Percentiles rank a stretch among this genome's conserved stretches.
Evolutionary conservation across 2,329 filamentous ascomycete genomes (phyloP).

Genomic region (Periconia sp.): DNA sequence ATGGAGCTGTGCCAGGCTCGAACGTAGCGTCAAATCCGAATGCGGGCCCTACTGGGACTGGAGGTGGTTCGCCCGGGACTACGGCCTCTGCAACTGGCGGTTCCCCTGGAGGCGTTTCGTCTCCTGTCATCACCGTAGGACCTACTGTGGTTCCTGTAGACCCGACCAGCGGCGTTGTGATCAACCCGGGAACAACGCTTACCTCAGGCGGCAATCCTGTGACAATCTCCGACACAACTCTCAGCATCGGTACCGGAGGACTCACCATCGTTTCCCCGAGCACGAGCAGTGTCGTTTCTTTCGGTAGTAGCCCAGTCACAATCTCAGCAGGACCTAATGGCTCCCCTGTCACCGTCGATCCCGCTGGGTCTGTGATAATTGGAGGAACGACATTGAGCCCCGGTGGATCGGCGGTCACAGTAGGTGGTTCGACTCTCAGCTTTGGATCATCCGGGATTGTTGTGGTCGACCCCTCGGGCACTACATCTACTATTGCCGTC

Average conservation of each 20-base stretch:
- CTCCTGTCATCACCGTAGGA: slow-evolving; percentile 18
- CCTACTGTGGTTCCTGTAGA: slow-evolving; percentile 15
- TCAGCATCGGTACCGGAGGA: slow-evolving; percentile 17
- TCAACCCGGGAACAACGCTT: slow-evolving; percentile 19
- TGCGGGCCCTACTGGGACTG: slow-evolving; percentile 3
- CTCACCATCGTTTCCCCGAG: slow-evolving; percentile 12
- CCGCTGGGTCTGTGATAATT: slow-evolving; percentile 5
- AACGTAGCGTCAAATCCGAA: slow-evolving; percentile 2
- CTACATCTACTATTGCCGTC: slow-evolving; percentile 7
- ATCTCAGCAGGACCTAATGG: slow-evolving; percentile 1
- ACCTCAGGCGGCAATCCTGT: slow-evolving; percentile 11
- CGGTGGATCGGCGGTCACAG: slow-evolving; percentile 6
- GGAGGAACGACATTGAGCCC: slow-evolving; percentile 10
- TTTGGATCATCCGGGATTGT: slow-evolving; percentile 12
- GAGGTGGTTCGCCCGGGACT: not conserved
- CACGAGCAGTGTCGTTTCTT: slow-evolving; percentile 3
- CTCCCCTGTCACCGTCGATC: slow-evolving; percentile 4
- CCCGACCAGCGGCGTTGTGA: slow-evolving; percentile 21
- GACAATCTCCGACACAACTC: slow-evolving; percentile 13
- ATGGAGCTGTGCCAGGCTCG: slow-evolving; percentile 1
- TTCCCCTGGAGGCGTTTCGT: slow-evolving; percentile 1
- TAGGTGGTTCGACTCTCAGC: slow-evolving; percentile 11
- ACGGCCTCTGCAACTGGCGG: too few species aligned
- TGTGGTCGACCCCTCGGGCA: slow-evolving; percentile 5
- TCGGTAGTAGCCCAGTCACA: slow-evolving; percentile 5